Conservation (phyloP, 352 stramenopile species). For the Pythium rishiriense region DNA sequence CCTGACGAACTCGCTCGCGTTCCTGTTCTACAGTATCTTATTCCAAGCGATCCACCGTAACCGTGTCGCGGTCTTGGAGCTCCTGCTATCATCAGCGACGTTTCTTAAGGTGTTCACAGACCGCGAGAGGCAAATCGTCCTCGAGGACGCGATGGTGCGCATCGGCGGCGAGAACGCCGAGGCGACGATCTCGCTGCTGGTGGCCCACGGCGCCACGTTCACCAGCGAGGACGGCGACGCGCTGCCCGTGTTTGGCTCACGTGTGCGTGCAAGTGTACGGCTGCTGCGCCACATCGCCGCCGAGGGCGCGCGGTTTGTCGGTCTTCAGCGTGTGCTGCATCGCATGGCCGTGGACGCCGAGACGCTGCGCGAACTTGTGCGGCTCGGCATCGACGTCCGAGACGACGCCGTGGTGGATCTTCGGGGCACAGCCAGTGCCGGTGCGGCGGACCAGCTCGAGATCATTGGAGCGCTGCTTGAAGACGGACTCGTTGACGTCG, state of each 20-base stretch:
- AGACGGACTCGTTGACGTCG: conserved; percentile 1
- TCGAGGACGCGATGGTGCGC: not conserved
- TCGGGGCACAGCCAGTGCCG: not conserved
- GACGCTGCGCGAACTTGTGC: not conserved
- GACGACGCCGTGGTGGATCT: conserved; percentile 4
- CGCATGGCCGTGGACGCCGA: conserved; percentile 5
- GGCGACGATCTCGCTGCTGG: conserved; percentile 3
- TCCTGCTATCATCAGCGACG: not conserved
- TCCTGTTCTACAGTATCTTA: conserved; percentile 5
- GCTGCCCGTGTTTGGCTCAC: not conserved
- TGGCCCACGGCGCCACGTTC: conserved; percentile 4
- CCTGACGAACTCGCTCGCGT: not conserved
- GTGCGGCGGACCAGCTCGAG: not conserved
- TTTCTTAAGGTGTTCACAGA: not conserved
- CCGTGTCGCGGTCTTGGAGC: not conserved
- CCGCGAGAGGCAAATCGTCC: not conserved
- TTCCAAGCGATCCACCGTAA: not conserved
- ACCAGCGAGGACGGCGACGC: not conserved
- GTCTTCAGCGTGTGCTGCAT: not conserved
- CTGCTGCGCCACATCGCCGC: not conserved
- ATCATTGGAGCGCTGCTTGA: not conserved
- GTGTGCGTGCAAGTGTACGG: not conserved
- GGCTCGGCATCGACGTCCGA: conserved; percentile 1
- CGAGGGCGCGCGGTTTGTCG: conserved; percentile 3
- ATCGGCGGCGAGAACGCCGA: not conserved